Evolutionary conservation across 495 filamentous ascomycete genomes (phyloP), one percentile per base, ranked within the genome.

Genomic region (Hypoxylon lienhwacheense): DNA sequence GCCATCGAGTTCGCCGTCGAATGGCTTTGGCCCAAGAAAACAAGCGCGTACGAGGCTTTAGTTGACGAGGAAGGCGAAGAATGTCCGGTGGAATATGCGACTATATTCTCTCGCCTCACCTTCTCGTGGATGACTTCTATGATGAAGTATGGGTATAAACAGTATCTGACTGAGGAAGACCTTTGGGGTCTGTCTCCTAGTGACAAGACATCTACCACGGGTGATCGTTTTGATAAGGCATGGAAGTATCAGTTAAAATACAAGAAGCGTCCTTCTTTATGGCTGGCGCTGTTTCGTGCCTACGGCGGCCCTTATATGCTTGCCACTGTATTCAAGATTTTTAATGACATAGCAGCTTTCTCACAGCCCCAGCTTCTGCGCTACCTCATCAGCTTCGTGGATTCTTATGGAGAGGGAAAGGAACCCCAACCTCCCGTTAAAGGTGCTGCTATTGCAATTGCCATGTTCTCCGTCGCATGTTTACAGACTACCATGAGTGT

Each of bases 61-160:
- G 84, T 86, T n/a, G 89, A 93, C 46, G 73, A 77, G 33, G 61
- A 71, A 24, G 84, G 89, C 47, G 89, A 91, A 49, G 91, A 97
- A 73, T 97, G 93, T 60, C 95, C 95, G 0, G 85, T 86, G 25
- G 91, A 97, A 74, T 95, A 95, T 72, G 91, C 95, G 16, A 90
- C 91, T 45, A 78, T 97, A 35, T 97, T 97, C 72, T 96, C 92
- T 7, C 82, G 88, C 29, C 81, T 99, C 22, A 95, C 92, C 7
- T 99, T 99, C 67, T 83, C 88, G 48, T 99, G 95, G 95, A 96
- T 99, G 90, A 99, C 95, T 0, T 90, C 92, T 11, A 72, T 97
- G 81, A 99, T 99, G 95, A 90, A 86, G 62, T 84, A 85, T 72
- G 95, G 95, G 12, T 97, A 99, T 71, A 88, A 85, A 61, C 82